Evolutionary conservation across 2,329 filamentous ascomycete genomes (phyloP), one percentile per base, ranked within the genome.

Genomic region (Botrytis sinoallii): DNA sequence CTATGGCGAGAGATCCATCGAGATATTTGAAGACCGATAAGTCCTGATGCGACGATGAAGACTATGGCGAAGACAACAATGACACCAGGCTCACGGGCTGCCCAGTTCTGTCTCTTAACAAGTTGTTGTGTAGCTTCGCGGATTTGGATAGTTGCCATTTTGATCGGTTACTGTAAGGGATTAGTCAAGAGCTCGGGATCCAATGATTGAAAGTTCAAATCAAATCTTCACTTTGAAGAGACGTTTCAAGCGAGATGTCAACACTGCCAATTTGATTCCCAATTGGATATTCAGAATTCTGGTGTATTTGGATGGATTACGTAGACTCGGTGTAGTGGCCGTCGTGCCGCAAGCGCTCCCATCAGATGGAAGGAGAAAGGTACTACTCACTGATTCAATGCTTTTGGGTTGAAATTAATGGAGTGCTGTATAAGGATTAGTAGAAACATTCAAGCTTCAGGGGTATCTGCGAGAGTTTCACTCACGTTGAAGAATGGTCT

Each of bases 11-110:
- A 79, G 73, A 86, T 80, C 78, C 81, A 83, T 75, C 85, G 84
- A 76, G 84, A 84, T 75, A 87, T 78, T 79, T 87, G 85, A 59
- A 91, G 83, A 68, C 79, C 77, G 72, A 86, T 75, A 67, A 91
- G 80, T 40, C 88, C 85, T 75, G 86, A 73, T 57, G 75, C 84
- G 76, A 91, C 86, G 75, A 89, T 78, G 79, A 87, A 87, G 81
- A 90, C 84, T 77, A 91, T 88, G 81, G 83, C 85, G 82, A 91
- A 89, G 73, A 91, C 89, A 76, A 90, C 83, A 69, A 91, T 84
- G 75, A 90, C 88, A 81, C 89, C 89, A 63, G 86, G 85, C 79
- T 91, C 87, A 46, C 82, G 78, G 75, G 82, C 77, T 38, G 89
- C 88, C 86, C 87, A 91, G 84, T 90, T 88, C 73, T 80, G 79